Base-by-base conservation (phyloP, 768 basidiomycete genomes). In the Amanita rubescens region DNA sequence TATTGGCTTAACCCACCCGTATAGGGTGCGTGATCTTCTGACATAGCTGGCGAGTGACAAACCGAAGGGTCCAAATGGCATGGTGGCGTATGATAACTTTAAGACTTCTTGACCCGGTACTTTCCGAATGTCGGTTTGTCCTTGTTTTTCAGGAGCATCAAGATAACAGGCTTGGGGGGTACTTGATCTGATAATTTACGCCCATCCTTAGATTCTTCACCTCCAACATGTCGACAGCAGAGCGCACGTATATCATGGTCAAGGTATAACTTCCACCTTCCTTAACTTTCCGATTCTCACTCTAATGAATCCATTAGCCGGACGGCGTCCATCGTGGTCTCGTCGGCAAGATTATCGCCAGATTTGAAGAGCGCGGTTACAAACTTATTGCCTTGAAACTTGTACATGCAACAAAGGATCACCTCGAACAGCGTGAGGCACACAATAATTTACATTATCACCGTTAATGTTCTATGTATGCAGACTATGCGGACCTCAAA, bases 161-260 rank as follows among this genome's bases (percentile, higher is more conserved):
- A 38, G 22, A 53, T 53, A 44, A 49, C 27, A 30, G 27, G 5
- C 27, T n/a, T n/a, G n/a, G n/a, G 27, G 3, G 8, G 5, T 30
- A 30, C 8, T 30, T 30, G 8, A 30, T 30, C 27, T 30, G 44
- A 57, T 61, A 60, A 59, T 57, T 59, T 57, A 55, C 59, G 56
- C 50, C 59, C 61, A 60, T 57, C 59, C 60, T 62, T 66, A 57
- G 60, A 60, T 63, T 60, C 66, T 60, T 61, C 62, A 59, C 61
- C 62, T 51, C 60, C 58, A 39, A 47, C 65, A 88, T 87, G 87
- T 85, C 90, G 61, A 71, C 72, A 67, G 63, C 59, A 50, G 94
- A 97, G 70, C 92, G 91, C 71, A 95, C 94, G 71, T 97, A 95
- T 78, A 98, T 98, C 79, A 97, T 97, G 95, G 81, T 98, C 86